Conservation (phyloP, 495 filamentous ascomycete genomes). For the Penicillium steckii region DNA sequence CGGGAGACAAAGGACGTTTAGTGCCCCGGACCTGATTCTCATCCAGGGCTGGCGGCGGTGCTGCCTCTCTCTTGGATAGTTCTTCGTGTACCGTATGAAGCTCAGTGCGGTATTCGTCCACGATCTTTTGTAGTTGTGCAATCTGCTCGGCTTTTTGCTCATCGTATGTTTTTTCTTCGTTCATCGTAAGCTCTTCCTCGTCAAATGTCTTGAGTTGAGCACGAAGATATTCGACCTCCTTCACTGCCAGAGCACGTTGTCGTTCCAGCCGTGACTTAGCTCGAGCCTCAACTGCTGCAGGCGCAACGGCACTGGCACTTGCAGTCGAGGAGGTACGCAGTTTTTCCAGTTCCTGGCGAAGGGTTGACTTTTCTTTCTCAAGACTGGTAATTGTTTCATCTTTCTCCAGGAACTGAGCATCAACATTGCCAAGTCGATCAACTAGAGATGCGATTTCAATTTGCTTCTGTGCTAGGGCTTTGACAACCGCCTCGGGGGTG, state of each 20-base stretch:
- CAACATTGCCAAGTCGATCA: constrained; percentile 71
- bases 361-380: constrained; percentile 61
- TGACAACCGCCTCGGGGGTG: constrained; percentile 83
- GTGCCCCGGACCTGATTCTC: constrained; percentile 35
- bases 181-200: constrained; percentile 81
- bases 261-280: constrained; percentile 74
- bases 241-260: constrained; percentile 78
- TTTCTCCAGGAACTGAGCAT: constrained; percentile 78
- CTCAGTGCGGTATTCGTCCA: constrained; percentile 88
- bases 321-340: constrained; percentile 39
- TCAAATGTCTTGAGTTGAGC: constrained; percentile 92
- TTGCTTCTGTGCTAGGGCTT: constrained; percentile 76
- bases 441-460: constrained; percentile 74
- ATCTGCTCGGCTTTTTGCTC: constrained; percentile 74
- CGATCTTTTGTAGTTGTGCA: constrained; percentile 74
- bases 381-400: constrained; percentile 72
- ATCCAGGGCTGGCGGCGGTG: constrained; percentile 31
- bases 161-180: constrained; percentile 69
- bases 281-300: constrained; percentile 46
- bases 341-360: constrained; percentile 69
- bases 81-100: constrained; percentile 70
- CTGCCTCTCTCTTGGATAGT: constrained; percentile 58
- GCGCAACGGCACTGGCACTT: constrained; percentile 31
- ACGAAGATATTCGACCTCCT: constrained; percentile 91
- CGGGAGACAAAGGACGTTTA: constrained; percentile 56